Evolutionary conservation across 108 stramenopile genomes (phyloP).

Genomic region (Skeletonema grethae): DNA sequence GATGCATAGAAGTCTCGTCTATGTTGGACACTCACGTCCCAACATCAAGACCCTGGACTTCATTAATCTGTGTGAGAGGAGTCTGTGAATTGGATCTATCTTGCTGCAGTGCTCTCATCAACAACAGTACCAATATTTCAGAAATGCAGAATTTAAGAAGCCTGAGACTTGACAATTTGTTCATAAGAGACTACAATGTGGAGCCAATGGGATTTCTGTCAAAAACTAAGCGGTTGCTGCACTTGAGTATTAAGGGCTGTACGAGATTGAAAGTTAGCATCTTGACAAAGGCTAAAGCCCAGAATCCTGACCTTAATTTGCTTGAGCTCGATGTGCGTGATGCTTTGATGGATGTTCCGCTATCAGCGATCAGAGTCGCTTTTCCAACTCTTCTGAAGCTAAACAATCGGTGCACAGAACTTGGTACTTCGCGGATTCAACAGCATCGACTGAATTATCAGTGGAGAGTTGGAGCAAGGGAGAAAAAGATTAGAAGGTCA

Average conservation of each 20-base stretch:
- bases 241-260: conserved; percentile 21
- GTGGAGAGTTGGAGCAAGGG: conserved; percentile 20
- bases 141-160: conserved; percentile 11
- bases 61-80: not conserved
- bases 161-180: conserved; percentile 18
- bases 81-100: conserved; percentile 14
- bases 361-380: not conserved
- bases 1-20: not conserved
- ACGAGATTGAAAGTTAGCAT: conserved; percentile 1
- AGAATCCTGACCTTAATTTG: conserved; percentile 8
- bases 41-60: not conserved
- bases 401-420: conserved; percentile 28
- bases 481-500: not conserved
- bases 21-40: not conserved
- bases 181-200: not conserved
- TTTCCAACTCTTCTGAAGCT: conserved; percentile 20
- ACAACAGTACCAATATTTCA: not conserved
- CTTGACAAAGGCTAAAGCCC: not conserved
- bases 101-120: not conserved
- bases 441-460: conserved; percentile 5
- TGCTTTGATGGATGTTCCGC: conserved; percentile 14
- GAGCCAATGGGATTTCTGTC: not conserved
- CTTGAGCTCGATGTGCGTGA: conserved; percentile 23
- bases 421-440: not conserved
- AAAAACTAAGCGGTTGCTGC: conserved; percentile 9